A percentile compares a stretch with the other conserved stretches of the same genome.
Conservation (phyloP, 2,329 filamentous ascomycete species). For the Pseudopyricularia cyperi region DNA sequence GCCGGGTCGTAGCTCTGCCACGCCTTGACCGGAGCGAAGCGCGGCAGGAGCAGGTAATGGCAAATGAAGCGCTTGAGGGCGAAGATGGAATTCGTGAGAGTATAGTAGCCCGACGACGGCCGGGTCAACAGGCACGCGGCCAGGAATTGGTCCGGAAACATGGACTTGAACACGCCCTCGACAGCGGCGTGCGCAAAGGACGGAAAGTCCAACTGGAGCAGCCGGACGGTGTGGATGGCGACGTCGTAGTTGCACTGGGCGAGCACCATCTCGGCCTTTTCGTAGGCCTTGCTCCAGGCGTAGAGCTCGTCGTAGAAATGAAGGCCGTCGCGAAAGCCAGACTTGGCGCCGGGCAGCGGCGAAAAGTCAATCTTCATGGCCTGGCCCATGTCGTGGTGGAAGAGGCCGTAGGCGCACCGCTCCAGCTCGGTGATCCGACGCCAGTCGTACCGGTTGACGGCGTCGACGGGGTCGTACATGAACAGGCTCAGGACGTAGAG, state of each 20-base stretch:
- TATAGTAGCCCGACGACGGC: slow-evolving; percentile 25
- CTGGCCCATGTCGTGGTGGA: slow-evolving; percentile 61
- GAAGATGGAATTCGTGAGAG: slow-evolving; percentile 26
- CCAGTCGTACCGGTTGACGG: slow-evolving; percentile 58
- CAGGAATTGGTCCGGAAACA: slow-evolving; percentile 53
- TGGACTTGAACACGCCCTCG: slow-evolving; percentile 35
- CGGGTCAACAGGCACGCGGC: slow-evolving; percentile 45
- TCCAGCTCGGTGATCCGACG: slow-evolving; percentile 54
- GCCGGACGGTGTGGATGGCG: slow-evolving; percentile 33
- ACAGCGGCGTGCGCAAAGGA: slow-evolving; percentile 28
- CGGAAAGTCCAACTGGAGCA: slow-evolving; percentile 46
- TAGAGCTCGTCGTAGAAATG: slow-evolving; percentile 37
- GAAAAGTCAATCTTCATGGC: slow-evolving; percentile 50
- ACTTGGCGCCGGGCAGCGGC: not conserved
- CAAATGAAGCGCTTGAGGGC: slow-evolving; percentile 38
- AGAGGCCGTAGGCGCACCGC: slow-evolving; percentile 49
- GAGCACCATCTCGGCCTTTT: slow-evolving; percentile 44
- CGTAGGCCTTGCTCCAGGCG: slow-evolving; percentile 41
- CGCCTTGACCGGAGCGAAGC: slow-evolving; percentile 23
- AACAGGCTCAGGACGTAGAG: slow-evolving; percentile 40
- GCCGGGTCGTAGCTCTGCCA: not conserved
- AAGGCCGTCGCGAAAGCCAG: slow-evolving; percentile 32
- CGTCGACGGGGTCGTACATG: slow-evolving; percentile 50
- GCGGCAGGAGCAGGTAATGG: slow-evolving; percentile 47
- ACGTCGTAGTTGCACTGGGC: slow-evolving; percentile 22